A percentile compares a stretch with the other conserved stretches of the same genome.
phyloP scores from a whole-genome alignment of 495 filamentous ascomycete genomes.

The Usnea hakonensis region DNA sequence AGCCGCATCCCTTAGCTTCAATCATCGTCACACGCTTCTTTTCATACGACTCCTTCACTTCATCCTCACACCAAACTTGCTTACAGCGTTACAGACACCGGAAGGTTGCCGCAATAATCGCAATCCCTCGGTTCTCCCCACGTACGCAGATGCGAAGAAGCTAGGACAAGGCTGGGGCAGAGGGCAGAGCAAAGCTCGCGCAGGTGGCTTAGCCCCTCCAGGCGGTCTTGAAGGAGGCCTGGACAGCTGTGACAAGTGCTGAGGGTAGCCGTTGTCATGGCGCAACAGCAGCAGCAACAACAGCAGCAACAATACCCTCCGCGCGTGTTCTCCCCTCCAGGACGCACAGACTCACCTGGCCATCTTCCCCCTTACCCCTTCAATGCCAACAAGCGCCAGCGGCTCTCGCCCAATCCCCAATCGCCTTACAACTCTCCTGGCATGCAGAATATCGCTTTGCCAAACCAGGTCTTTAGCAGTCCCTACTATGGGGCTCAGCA shows the following conservation, averaged over 20 bases:
- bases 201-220: slow-evolving; percentile 18
- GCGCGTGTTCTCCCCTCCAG: slow-evolving; percentile 49
- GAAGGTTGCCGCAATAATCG: not conserved
- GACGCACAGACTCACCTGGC: slow-evolving; percentile 45
- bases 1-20: slow-evolving; percentile 10
- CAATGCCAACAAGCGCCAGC: slow-evolving; percentile 59
- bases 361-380: slow-evolving; percentile 36
- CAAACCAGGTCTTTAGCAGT: slow-evolving; percentile 24
- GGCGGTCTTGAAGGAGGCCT: slow-evolving; percentile 5
- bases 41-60: not conserved
- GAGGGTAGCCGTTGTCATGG: slow-evolving; percentile 41
- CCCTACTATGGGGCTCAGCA: slow-evolving; percentile 26
- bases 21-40: not conserved
- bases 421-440: slow-evolving; percentile 46
- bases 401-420: slow-evolving; percentile 57
- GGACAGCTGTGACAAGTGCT: not conserved
- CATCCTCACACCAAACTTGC: not conserved
- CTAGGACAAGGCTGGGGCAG: slow-evolving; percentile 6
- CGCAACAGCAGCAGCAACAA: slow-evolving; percentile 49
- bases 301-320: slow-evolving; percentile 40
- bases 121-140: not conserved
- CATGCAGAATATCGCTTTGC: slow-evolving; percentile 35
- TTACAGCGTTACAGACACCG: not conserved
- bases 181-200: slow-evolving; percentile 17
- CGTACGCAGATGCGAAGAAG: slow-evolving; percentile 4